phyloP scores from a whole-genome alignment of 257 asterid species.

The Pogostemon cablin region DNA sequence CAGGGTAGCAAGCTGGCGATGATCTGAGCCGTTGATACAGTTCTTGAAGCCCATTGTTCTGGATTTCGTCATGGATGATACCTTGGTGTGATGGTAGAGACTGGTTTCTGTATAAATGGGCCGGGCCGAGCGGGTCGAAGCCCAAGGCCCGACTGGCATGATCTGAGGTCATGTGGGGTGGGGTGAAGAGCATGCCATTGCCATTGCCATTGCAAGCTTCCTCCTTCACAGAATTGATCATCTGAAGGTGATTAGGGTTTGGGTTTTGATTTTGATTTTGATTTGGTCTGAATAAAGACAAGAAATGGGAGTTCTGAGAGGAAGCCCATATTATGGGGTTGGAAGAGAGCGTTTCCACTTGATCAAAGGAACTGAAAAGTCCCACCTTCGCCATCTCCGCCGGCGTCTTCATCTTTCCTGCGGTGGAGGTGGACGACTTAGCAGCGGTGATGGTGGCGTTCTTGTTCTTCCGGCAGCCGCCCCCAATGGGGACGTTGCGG shows the following conservation, averaged over 20 bases:
- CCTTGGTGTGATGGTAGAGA: constrained; percentile 32
- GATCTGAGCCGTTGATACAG: constrained; percentile 59
- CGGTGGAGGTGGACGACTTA: constrained; percentile 38
- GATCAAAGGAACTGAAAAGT: constrained; percentile 46
- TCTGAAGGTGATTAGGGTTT: constrained; percentile 40
- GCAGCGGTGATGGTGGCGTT: constrained; percentile 40
- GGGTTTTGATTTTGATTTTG: constrained; percentile 41
- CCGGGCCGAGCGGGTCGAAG: constrained; percentile 37
- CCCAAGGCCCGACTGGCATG: constrained; percentile 35
- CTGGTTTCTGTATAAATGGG: constrained; percentile 50
- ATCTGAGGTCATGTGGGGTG: constrained; percentile 34
- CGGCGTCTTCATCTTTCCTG: constrained; percentile 49
- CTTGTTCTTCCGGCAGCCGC: constrained; percentile 82
- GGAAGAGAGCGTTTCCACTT: constrained; percentile 29
- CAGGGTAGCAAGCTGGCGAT: constrained; percentile 44
- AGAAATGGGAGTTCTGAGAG: constrained; percentile 53
- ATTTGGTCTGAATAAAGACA: constrained; percentile 54
- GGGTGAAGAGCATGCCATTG: constrained; percentile 24
- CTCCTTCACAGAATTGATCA: constrained; percentile 38
- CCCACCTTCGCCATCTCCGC: constrained; percentile 45
- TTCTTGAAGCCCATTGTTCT: constrained; percentile 58
- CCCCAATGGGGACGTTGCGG: constrained; percentile 88
- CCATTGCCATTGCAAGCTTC: constrained; percentile 26
- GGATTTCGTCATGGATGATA: constrained; percentile 44
- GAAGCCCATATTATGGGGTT: constrained; percentile 55